Percentiles rank a stretch among this genome's conserved stretches.
These are phyloP conservation scores for Hirschfeldia incana DNA, from an alignment of 345 rosid genomes.

Conservation along the genomic window DNA sequence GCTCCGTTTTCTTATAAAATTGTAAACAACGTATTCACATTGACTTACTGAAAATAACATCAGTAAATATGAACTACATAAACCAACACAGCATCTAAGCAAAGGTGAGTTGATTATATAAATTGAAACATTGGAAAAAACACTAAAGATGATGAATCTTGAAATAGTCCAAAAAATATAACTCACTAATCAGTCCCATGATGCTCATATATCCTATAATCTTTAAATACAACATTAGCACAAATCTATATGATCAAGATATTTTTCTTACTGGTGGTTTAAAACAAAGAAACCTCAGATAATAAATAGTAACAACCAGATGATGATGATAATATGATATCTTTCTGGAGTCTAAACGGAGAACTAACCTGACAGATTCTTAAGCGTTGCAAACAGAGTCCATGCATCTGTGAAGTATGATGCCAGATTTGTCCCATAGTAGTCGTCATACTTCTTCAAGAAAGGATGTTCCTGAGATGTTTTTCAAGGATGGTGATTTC, in stretches of 20 bases:
- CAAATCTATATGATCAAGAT: not conserved
- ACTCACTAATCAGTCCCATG: not conserved
- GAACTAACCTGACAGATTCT: constrained; percentile 48
- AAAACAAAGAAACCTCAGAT: constrained; percentile 8
- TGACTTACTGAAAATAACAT: not conserved
- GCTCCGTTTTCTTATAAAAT: too few relatives aligned
- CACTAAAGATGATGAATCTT: not conserved
- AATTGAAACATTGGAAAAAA: not conserved
- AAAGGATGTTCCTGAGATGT: constrained; percentile 66
- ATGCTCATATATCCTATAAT: constrained; percentile 23
- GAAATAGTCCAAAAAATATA: not conserved
- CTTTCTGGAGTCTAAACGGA: constrained; percentile 12
- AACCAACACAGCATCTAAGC: not conserved
- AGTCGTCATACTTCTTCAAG: constrained; percentile 61
- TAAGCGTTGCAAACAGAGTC: constrained; percentile 83
- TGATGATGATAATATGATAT: constrained; percentile 4
- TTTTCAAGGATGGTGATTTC: too few relatives aligned
- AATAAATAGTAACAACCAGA: constrained; percentile 16
- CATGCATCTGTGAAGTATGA: constrained; percentile 85
- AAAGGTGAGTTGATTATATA: not conserved
- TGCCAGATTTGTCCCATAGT: constrained; percentile 56
- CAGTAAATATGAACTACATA: not conserved
- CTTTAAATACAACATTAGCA: not conserved
- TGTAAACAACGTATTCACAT: not conserved
- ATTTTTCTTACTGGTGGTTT: not conserved